These are phyloP conservation scores for Trichosporon inkin DNA, from an alignment of 1,284 basidiomycete species.

Conservation along the genomic window DNA sequence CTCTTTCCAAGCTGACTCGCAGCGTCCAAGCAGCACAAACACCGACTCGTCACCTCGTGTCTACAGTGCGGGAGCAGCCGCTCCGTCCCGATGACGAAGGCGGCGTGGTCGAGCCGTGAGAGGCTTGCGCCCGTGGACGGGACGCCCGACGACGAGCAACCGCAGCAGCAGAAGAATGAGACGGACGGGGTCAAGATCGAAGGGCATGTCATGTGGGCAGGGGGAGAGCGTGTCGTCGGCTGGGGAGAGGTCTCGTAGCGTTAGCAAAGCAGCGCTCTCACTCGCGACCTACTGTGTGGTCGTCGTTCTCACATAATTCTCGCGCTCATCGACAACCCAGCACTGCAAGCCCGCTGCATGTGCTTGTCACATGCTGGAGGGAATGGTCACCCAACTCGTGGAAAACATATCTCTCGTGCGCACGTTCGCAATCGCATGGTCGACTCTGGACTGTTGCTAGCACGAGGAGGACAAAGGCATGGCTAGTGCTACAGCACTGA, in stretches of 20 bases:
- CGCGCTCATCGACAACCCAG: no score
- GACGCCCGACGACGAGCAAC: neutral
- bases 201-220: conserved; percentile 19
- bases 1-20: neutral
- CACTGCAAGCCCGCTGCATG: no score
- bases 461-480: no score
- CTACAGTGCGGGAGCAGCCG: neutral
- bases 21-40: conserved; percentile 4
- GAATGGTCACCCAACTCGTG: no score
- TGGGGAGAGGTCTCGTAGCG: conserved; percentile 12
- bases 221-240: conserved; percentile 13
- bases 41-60: neutral
- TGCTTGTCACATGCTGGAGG: no score
- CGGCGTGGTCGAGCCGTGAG: neutral
- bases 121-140: neutral
- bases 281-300: no score
- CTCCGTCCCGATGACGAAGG: neutral
- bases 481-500: no score
- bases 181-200: neutral
- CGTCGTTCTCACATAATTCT: no score
- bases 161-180: neutral
- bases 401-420: no score
- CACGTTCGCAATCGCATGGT: no score
- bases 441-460: no score
- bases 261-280: neutral